Base-by-base conservation (phyloP, 2,329 filamentous ascomycete genomes). In the Claviceps citrina region DNA sequence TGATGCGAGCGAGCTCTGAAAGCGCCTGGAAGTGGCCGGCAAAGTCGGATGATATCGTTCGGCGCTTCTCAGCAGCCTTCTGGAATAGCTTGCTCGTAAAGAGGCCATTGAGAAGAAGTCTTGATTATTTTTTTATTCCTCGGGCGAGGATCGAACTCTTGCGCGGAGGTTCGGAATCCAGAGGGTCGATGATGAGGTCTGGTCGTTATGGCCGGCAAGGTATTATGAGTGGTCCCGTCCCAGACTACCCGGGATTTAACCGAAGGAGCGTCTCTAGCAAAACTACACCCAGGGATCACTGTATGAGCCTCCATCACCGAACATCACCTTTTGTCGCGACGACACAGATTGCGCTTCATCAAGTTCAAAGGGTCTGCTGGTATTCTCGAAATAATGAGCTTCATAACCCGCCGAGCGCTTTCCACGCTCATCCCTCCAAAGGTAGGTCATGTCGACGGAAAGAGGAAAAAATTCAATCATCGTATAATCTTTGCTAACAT, bases 391-490 rank as follows among this genome's bases (percentile, higher is more conserved):
- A 84, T 69, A 67, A 95, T 94, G 87, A 94, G 85, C 75, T 91
- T 79, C 77, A 74, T 93, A 60, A 76, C 79, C 60, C 84, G 83
- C 68, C 80, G 87, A 70, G 83, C 77, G 74, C 81, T 95, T 61
- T 96, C 91, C 63, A 94, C 93, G 73, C 81, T 98, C 66, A 95
- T 98, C 58, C 93, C 93, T 55, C 91, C 93, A 60, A 98, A 98
- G 86, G 89, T 94, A 71, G 54, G 71, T 54, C 46, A 7, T 22
- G 8, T 18, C 26, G 3, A 10, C 16, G 13, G n/a, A 20, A 34
- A 38, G 22, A n/a, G 4, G 2, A 10, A 3, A 12, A 24, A 8
- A 31, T 16, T 26, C 25, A 18, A 33, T 8, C 9, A 35, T 49
- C 45, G 50, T 9, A 10, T 13, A 43, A 48, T 45, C 47, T 47